A percentile compares a stretch with the other conserved stretches of the same genome.
phyloP scores from a whole-genome alignment of 176 grass and related monocot genomes.

The barley (Hordeum vulgare) region MorexV3_pseudomolecules_assembly NC_058518.1:509158385-509158884 shows the following conservation, averaged over 20 bases:
- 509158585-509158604: conserved; percentile 99
- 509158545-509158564: background rate
- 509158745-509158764: conserved; percentile 28
- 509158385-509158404: conserved; percentile 75
- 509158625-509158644: conserved; percentile 50
- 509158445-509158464: background rate
- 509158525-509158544: background rate
- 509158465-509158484: background rate
- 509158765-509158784: background rate
- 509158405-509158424: conserved; percentile 93
- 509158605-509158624: conserved; percentile 93
- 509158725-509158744: conserved; percentile 89
- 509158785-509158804: background rate
- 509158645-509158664: conserved; percentile 46
- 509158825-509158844: background rate
- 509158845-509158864: background rate
- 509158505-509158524: background rate
- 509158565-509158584: conserved; percentile 37
- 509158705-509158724: conserved; percentile 75
- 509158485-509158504: background rate
- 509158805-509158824: background rate
- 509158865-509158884: background rate
- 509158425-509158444: conserved; percentile 17
- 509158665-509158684: conserved; percentile 38
- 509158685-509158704: conserved; percentile 68